A percentile compares a stretch with the other conserved stretches of the same genome.
Conservation (phyloP, 352 stramenopile genomes). For the Phytophthora vignae region DNA sequence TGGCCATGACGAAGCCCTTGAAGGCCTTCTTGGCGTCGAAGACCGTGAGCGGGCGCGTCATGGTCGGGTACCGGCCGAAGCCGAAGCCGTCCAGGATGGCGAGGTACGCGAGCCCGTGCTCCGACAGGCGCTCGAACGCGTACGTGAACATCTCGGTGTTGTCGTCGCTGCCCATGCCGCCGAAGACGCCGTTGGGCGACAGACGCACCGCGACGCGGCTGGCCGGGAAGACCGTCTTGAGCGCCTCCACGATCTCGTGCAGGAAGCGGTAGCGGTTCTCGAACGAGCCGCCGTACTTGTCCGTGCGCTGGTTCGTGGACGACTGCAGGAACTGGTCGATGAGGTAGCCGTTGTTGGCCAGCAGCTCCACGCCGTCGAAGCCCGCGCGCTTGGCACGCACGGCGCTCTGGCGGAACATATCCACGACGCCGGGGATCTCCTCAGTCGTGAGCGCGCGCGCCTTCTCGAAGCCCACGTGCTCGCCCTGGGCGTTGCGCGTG, state of each 20-base stretch:
- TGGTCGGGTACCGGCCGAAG: conserved; percentile 23
- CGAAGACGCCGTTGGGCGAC: conserved; percentile 35
- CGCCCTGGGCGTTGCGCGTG: neutral
- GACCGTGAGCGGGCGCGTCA: conserved; percentile 18
- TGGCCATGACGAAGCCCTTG: conserved; percentile 38
- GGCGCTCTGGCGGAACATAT: too few species aligned
- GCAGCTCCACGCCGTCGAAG: too few species aligned
- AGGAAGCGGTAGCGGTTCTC: too few species aligned
- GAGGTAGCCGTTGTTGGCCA: too few species aligned
- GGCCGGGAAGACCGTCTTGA: conserved; percentile 9
- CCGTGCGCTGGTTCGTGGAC: too few species aligned
- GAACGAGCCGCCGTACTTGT: too few species aligned
- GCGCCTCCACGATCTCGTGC: conserved; percentile 15
- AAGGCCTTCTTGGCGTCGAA: conserved; percentile 44
- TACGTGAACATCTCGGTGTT: conserved; percentile 48
- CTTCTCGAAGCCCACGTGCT: neutral
- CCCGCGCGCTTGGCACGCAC: too few species aligned
- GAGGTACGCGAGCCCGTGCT: conserved; percentile 37
- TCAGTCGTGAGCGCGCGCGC: too few species aligned
- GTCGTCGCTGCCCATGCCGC: conserved; percentile 39
- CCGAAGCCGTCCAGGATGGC: conserved; percentile 37
- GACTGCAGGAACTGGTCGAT: too few species aligned
- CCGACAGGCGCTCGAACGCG: conserved; percentile 26
- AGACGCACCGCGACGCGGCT: conserved; percentile 42
- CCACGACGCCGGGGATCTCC: too few species aligned